Evolutionary conservation across 2,329 filamentous ascomycete genomes (phyloP).

Genomic region (Pseudonectria buxi): DNA sequence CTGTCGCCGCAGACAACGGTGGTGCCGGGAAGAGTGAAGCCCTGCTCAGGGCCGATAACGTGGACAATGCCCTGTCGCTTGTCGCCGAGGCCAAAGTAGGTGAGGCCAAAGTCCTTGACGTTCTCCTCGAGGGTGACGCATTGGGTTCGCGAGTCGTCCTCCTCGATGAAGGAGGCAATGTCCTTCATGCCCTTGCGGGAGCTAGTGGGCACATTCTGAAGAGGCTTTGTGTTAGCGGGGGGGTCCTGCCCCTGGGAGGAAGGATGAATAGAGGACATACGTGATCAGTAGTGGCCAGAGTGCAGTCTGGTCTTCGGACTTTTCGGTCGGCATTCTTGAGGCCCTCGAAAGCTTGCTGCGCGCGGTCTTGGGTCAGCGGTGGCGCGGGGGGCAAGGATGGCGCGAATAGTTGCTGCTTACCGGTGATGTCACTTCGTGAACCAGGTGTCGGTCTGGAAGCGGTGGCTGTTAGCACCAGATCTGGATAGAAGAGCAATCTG

Average conservation of each 20-base stretch:
- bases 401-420: slow-evolving; percentile 41
- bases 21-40: slow-evolving; percentile 94
- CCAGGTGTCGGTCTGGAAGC: slow-evolving; percentile 74
- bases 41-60: slow-evolving; percentile 96
- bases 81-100: slow-evolving; percentile 94
- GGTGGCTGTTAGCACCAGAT: not conserved
- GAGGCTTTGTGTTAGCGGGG: slow-evolving; percentile 9
- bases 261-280: too few species aligned
- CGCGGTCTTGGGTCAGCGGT: slow-evolving; percentile 2
- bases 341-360: slow-evolving; percentile 91
- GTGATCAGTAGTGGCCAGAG: slow-evolving; percentile 92
- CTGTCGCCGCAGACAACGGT: slow-evolving; percentile 97
- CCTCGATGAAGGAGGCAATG: slow-evolving; percentile 87
- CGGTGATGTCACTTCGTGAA: slow-evolving; percentile 97
- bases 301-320: slow-evolving; percentile 93
- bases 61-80: slow-evolving; percentile 98
- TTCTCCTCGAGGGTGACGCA: slow-evolving; percentile 96
- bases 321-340: slow-evolving; percentile 80
- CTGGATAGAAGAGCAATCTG: not conserved
- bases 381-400: not conserved
- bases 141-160: slow-evolving; percentile 88
- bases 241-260: slow-evolving; percentile 1
- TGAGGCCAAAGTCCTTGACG: slow-evolving; percentile 91
- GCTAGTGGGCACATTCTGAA: slow-evolving; percentile 84
- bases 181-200: slow-evolving; percentile 91